Conservation (phyloP, 2,329 filamentous ascomycete genomes). For the Xylariaceae sp. region DNA sequence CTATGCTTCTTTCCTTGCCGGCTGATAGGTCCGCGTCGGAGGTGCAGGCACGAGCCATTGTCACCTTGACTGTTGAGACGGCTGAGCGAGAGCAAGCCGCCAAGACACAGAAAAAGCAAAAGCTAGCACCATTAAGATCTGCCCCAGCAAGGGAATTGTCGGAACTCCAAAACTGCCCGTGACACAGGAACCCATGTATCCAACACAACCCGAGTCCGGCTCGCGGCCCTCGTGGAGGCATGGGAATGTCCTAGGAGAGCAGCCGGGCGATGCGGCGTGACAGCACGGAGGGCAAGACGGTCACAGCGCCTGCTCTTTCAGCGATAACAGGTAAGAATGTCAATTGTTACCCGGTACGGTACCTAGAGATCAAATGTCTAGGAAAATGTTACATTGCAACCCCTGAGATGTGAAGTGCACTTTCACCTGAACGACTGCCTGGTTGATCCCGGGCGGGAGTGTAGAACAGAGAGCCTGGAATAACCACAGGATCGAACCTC, state of each 20-base stretch:
- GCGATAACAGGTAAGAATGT: slow-evolving; percentile 72
- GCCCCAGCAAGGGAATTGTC: slow-evolving; percentile 60
- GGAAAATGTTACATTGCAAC: slow-evolving; percentile 68
- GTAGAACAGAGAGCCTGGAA: slow-evolving; percentile 71
- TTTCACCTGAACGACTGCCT: slow-evolving; percentile 70
- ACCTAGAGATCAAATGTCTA: slow-evolving; percentile 73
- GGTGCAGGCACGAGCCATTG: slow-evolving; percentile 58
- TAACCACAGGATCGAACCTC: slow-evolving; percentile 61
- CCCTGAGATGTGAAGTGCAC: slow-evolving; percentile 66
- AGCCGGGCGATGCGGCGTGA: slow-evolving; percentile 66
- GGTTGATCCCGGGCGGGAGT: slow-evolving; percentile 60
- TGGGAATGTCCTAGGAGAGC: slow-evolving; percentile 67
- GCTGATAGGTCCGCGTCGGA: slow-evolving; percentile 60
- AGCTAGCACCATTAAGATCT: slow-evolving; percentile 57
- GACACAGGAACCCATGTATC: slow-evolving; percentile 67
- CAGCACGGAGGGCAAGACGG: slow-evolving; percentile 63
- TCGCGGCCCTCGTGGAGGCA: slow-evolving; percentile 61
- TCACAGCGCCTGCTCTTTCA: slow-evolving; percentile 70
- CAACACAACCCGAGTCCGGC: slow-evolving; percentile 59
- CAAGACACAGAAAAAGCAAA: slow-evolving; percentile 62
- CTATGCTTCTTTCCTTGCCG: slow-evolving; percentile 65
- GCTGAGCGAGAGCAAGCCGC: slow-evolving; percentile 58
- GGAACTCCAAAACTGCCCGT: slow-evolving; percentile 67
- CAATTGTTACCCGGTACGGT: slow-evolving; percentile 69
- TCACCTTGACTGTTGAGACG: slow-evolving; percentile 64